phyloP scores from a whole-genome alignment of 1,284 basidiomycete genomes.

The Erythrobasidium hasegawianum region DNA sequence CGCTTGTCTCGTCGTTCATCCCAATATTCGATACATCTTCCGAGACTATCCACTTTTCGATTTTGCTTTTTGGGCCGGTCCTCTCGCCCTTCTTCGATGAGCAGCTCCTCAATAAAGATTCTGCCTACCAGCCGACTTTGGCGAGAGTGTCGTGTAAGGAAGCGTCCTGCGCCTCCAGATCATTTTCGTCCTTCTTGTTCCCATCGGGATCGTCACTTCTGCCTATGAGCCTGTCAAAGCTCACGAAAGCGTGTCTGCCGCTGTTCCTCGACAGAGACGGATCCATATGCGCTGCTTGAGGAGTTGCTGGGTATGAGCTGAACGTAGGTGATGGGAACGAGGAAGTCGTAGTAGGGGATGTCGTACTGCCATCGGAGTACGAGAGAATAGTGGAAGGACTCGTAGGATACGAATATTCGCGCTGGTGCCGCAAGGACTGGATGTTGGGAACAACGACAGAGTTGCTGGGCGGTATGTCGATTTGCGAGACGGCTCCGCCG shows the following conservation, averaged over 20 bases:
- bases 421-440: neutral
- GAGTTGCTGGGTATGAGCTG: too few relatives aligned
- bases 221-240: constrained; percentile 1
- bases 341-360: neutral
- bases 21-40: too few relatives aligned
- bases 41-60: too few relatives aligned
- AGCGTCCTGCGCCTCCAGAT: too few relatives aligned
- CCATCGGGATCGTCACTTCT: neutral
- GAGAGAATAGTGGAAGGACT: neutral
- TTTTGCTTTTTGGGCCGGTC: too few relatives aligned
- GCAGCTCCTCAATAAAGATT: too few relatives aligned
- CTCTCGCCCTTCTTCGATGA: too few relatives aligned
- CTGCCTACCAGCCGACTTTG: too few relatives aligned
- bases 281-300: too few relatives aligned
- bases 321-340: neutral
- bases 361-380: neutral
- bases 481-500: neutral
- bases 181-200: neutral
- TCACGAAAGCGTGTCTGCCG: neutral
- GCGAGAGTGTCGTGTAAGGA: too few relatives aligned
- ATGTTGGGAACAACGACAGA: neutral
- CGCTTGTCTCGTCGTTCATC: too few relatives aligned
- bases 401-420: neutral
- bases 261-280: neutral
- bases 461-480: neutral